A percentile compares a stretch with the other conserved stretches of the same genome.
Evolutionary conservation across 257 asterid genomes (phyloP).

Genomic region (Solanum sitiens): DNA sequence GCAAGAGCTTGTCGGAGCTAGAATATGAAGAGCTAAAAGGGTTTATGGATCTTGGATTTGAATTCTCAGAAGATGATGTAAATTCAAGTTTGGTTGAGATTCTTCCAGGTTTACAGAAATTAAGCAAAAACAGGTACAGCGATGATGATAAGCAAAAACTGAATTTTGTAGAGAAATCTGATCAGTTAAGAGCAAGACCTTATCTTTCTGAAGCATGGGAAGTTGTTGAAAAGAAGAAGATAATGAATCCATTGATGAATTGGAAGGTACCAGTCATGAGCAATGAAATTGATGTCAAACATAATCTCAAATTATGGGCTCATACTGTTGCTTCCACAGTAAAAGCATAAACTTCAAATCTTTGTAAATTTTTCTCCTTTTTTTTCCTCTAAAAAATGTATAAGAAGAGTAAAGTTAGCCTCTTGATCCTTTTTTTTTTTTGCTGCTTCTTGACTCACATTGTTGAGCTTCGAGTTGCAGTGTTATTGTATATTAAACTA

Average conservation of each 20-base stretch:
- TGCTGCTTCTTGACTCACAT: neutral
- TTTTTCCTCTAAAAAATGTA: neutral
- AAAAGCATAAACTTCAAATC: neutral
- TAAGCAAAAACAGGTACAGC: neutral
- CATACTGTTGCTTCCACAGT: conserved; percentile 49
- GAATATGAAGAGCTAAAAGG: conserved; percentile 53
- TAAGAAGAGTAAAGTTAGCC: neutral
- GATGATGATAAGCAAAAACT: neutral
- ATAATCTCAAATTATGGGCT: conserved; percentile 53
- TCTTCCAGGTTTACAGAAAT: conserved; percentile 42
- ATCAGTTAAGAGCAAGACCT: conserved; percentile 19
- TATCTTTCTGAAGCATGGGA: conserved; percentile 58
- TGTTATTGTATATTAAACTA: neutral
- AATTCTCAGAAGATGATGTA: conserved; percentile 35
- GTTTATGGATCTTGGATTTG: conserved; percentile 57
- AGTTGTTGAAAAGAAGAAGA: conserved; percentile 1
- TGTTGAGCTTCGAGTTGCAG: neutral
- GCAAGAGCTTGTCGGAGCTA: conserved; percentile 45
- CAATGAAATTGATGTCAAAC: conserved; percentile 31
- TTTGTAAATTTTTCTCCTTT: neutral
- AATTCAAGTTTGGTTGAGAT: conserved; percentile 22
- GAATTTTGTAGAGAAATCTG: neutral
- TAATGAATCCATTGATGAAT: conserved; percentile 7
- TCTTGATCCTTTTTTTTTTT: neutral
- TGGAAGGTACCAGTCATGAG: conserved; percentile 24